Evolutionary conservation across 225 moss, liverwort and hornwort genomes (phyloP).

Genomic region (Anthoceros angustus): DNA sequence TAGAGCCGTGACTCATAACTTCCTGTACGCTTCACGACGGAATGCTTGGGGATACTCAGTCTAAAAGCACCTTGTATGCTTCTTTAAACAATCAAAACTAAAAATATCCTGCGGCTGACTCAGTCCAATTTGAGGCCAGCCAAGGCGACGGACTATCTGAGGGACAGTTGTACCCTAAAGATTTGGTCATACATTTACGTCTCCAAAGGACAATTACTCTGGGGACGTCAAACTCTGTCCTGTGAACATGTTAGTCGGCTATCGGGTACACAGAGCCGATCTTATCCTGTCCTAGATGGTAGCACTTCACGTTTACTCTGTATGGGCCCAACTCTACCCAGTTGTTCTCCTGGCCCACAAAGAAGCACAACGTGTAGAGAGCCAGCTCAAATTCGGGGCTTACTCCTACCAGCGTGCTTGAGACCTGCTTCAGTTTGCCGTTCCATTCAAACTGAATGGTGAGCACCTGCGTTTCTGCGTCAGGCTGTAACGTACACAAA

Average conservation of each 20-base stretch:
- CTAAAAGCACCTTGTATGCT: too few species aligned
- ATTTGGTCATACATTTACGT: too few species aligned
- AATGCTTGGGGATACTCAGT: too few species aligned
- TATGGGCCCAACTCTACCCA: constrained; percentile 62
- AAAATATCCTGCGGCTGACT: too few species aligned
- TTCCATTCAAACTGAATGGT: constrained; percentile 91
- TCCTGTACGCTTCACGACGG: too few species aligned
- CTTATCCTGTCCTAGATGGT: constrained; percentile 49
- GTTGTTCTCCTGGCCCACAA: constrained; percentile 62
- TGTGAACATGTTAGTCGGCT: constrained; percentile 11
- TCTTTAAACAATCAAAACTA: too few species aligned
- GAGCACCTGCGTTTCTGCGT: constrained; percentile 54
- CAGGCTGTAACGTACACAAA: constrained; percentile 31
- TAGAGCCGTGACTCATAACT: too few species aligned
- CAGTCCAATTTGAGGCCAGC: too few species aligned
- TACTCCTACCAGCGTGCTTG: constrained; percentile 73
- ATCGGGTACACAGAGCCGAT: constrained; percentile 91
- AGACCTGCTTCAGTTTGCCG: constrained; percentile 56
- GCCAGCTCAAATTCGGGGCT: constrained; percentile 97
- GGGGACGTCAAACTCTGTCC: too few species aligned
- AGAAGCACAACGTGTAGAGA: constrained; percentile 84
- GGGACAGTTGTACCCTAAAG: too few species aligned
- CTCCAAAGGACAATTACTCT: too few species aligned
- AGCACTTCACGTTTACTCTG: constrained; percentile 80
- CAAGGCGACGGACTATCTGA: too few species aligned